Percentiles rank a stretch among this genome's conserved stretches.
phyloP scores from a whole-genome alignment of 768 basidiomycete species.

The Suillus lakei region DNA sequence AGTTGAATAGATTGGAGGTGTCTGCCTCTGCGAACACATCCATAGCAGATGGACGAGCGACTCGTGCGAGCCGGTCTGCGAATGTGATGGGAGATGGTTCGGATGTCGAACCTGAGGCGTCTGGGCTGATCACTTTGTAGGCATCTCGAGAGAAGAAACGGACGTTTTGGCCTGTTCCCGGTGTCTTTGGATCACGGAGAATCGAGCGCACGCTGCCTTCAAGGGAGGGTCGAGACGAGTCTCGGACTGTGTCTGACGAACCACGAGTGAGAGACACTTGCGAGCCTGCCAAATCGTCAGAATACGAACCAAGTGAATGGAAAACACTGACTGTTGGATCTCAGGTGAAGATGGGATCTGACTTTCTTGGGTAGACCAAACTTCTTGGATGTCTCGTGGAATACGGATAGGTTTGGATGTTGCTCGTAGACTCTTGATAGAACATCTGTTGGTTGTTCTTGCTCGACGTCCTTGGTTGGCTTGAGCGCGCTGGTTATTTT shows the following conservation, averaged over 20 bases:
- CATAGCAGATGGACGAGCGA: slow-evolving; percentile 47
- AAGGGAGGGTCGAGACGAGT: slow-evolving; percentile 39
- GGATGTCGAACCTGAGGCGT: slow-evolving; percentile 52
- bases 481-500: slow-evolving; percentile 64
- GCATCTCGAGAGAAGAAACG: slow-evolving; percentile 78
- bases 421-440: slow-evolving; percentile 59
- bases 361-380: slow-evolving; percentile 56
- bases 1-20: slow-evolving; percentile 59
- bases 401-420: slow-evolving; percentile 65
- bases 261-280: slow-evolving; percentile 30
- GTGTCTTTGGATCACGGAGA: slow-evolving; percentile 70
- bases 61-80: slow-evolving; percentile 24
- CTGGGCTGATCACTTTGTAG: slow-evolving; percentile 68
- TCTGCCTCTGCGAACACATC: slow-evolving; percentile 56
- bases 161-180: slow-evolving; percentile 79
- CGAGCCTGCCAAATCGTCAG: slow-evolving; percentile 24
- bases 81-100: slow-evolving; percentile 35
- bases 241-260: slow-evolving; percentile 23
- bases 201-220: slow-evolving; percentile 72
- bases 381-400: slow-evolving; percentile 41
- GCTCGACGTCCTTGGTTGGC: slow-evolving; percentile 28
- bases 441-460: slow-evolving; percentile 39
- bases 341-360: slow-evolving; percentile 44
- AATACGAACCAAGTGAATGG: background rate
- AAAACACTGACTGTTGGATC: slow-evolving; percentile 41